These are phyloP conservation scores for Colletotrichum spinosum DNA, from an alignment of 2,329 filamentous ascomycete genomes.

Conservation along the genomic window DNA sequence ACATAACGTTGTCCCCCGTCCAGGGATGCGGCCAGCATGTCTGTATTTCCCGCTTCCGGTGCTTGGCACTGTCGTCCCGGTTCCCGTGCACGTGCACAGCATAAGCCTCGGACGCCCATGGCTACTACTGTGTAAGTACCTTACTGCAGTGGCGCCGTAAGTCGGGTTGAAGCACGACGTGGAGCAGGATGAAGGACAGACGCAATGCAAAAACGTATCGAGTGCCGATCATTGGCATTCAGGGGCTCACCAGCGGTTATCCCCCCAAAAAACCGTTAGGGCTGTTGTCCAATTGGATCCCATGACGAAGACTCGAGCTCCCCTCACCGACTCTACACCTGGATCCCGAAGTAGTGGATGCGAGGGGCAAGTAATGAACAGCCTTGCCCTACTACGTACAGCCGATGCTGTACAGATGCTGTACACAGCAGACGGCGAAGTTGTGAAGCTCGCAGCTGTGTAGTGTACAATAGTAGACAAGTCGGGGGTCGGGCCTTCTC, in stretches of 20 bases:
- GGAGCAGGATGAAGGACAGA: not conserved
- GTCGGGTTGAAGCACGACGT: constrained; percentile 2
- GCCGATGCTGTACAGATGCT: no score
- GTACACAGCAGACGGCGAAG: no score
- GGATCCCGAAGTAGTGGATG: constrained; percentile 16
- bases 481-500: not conserved
- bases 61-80: constrained; percentile 30
- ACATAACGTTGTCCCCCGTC: constrained; percentile 34
- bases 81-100: constrained; percentile 16
- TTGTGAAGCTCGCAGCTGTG: not conserved
- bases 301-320: not conserved
- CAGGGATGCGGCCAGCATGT: constrained; percentile 28
- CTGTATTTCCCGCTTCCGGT: constrained; percentile 20
- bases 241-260: constrained; percentile 5
- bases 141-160: not conserved
- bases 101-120: constrained; percentile 16
- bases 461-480: no score
- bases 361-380: not conserved
- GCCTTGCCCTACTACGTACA: no score
- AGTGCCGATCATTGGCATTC: constrained; percentile 16
- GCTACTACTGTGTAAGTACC: not conserved
- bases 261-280: not conserved
- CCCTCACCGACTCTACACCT: constrained; percentile 10
- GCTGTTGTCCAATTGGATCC: constrained; percentile 10
- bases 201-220: constrained; percentile 9